Evolutionary conservation across 139 green algal species (phyloP).

Genomic region (Chlamydomonas sphaeroides): DNA sequence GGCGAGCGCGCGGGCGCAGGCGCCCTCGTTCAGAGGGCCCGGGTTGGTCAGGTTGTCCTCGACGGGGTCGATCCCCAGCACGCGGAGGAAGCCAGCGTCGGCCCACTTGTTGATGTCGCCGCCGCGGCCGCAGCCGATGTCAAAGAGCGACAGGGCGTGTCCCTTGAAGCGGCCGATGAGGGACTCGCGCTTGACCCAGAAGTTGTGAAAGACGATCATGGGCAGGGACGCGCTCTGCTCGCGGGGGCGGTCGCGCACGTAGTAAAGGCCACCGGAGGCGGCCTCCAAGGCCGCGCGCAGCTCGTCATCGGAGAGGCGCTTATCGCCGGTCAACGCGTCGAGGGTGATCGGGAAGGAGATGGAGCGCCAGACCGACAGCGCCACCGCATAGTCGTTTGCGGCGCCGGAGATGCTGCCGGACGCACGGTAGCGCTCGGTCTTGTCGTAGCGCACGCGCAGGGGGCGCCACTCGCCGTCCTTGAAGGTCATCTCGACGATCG

Average conservation of each 20-base stretch:
- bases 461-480: background rate
- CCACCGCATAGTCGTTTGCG: background rate
- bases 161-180: no score
- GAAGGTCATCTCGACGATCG: background rate
- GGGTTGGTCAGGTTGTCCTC: background rate
- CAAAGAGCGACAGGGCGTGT: background rate
- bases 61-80: background rate
- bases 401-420: background rate
- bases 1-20: background rate
- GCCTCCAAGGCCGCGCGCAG: background rate
- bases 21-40: no score
- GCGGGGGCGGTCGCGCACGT: background rate
- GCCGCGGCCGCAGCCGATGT: background rate
- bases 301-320: background rate
- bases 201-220: background rate
- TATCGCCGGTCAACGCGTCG: background rate
- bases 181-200: background rate
- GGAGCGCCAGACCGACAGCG: background rate
- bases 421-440: background rate
- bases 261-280: background rate
- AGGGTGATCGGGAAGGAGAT: background rate
- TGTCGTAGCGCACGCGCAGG: background rate
- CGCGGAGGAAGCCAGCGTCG: background rate
- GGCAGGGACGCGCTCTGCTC: background rate
- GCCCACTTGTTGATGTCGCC: background rate